Base-by-base conservation (phyloP, 2,329 filamentous ascomycete genomes). In the Verticillium nubilum region DNA sequence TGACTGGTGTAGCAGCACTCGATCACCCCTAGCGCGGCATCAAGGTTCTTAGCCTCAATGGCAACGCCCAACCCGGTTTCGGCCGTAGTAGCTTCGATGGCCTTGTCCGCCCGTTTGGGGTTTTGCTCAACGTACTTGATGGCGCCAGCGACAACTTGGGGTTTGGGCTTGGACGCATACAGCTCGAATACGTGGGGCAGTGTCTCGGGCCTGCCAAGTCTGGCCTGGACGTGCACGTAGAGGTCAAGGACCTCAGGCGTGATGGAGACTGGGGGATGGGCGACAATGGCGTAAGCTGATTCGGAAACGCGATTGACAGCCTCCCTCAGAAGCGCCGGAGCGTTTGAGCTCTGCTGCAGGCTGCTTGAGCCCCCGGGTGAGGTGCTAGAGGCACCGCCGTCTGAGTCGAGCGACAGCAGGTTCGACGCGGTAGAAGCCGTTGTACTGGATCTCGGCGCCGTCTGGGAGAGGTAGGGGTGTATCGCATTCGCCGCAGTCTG, bases 111-210 rank as follows among this genome's bases (percentile, higher is more conserved):
- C 53, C 84, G 81, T 63, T 88, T 86, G 17, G 92, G 88, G 50
- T 89, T 90, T 50, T 84, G 85, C 56, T 79, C 72, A 47, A 77
- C 78, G 68, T 87, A 91, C 63, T 76, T 75, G 57, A 91, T 77
- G 9, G 82, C 82, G 17, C 81, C 82, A 19, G 83, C 80, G 56
- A 80, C 80, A 67, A 85, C 78, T 56, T 81, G 75, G 2, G 92
- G 90, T 63, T 86, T 78, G 10, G 91, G 89, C 74, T 98, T 99
- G 66, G 85, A 85, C 55, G 91, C 91, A 72, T 94, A 98, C 58
- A 97, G 81, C 59, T 87, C 78, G 69, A 99, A 89, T 50, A 92
- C 85, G 61, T 88, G 84, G 6, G 94, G 92, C 63, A 98, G 84
- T 52, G 90, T 87, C 64, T 91, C 85, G 2, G 92, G 87, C 59